phyloP scores from a whole-genome alignment of 2,329 filamentous ascomycete genomes.

The Ophiostoma novo-ulmi region DNA sequence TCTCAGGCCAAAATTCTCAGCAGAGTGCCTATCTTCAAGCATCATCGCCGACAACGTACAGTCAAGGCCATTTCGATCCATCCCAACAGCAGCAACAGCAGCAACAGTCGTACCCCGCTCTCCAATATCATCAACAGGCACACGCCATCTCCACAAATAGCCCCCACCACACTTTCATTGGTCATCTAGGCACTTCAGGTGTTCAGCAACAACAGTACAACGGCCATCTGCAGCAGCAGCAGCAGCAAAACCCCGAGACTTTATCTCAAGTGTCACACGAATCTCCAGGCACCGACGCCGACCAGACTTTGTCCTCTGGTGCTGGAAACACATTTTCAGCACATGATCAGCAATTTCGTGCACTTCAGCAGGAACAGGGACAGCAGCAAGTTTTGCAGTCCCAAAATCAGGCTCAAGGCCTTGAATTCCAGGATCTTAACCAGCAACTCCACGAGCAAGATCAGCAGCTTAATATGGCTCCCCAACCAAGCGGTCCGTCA shows the following conservation, averaged over 20 bases:
- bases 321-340: conserved; percentile 32
- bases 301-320: conserved; percentile 41
- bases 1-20: conserved; percentile 24
- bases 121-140: conserved; percentile 25
- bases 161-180: conserved; percentile 35
- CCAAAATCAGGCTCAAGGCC: not conserved
- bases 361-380: conserved; percentile 18
- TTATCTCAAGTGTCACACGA: conserved; percentile 60
- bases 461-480: conserved; percentile 42
- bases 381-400: conserved; percentile 32
- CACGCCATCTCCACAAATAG: conserved; percentile 29
- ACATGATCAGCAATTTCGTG: conserved; percentile 33
- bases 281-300: conserved; percentile 49
- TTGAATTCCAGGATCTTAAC: not conserved
- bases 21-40: conserved; percentile 33
- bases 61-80: conserved; percentile 40
- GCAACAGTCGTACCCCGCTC: conserved; percentile 32
- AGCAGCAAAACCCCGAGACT: conserved; percentile 53
- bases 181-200: conserved; percentile 32
- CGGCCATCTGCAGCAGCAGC: conserved; percentile 17
- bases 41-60: conserved; percentile 34
- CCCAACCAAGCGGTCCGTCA: conserved; percentile 40
- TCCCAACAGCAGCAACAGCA: conserved; percentile 32
- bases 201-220: conserved; percentile 30
- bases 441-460: conserved; percentile 11